Conservation (phyloP, 179 eudicot species). For the Beta lomatogona region DNA sequence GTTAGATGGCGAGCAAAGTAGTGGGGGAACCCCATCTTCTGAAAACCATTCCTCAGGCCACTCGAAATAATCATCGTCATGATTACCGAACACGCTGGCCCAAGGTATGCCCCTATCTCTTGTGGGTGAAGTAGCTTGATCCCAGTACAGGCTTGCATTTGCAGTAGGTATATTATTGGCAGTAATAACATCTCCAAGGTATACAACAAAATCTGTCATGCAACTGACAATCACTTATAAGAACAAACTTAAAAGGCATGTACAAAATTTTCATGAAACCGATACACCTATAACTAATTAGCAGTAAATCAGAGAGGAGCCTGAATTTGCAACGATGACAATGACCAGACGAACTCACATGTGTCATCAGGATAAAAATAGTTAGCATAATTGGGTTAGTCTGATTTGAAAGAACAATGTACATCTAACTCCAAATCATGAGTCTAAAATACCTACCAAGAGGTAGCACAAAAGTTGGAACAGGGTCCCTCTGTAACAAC, state of each 20-base stretch:
- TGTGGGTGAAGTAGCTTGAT: constrained; percentile 67
- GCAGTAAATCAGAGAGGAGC: neutral
- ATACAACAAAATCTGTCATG: constrained; percentile 70
- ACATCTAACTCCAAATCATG: neutral
- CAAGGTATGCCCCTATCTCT: constrained; percentile 67
- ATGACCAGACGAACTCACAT: neutral
- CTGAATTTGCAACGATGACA: neutral
- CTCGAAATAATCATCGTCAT: constrained; percentile 77
- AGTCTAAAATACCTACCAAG: neutral
- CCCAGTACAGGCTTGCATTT: constrained; percentile 80
- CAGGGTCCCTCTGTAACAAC: neutral
- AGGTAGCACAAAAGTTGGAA: neutral
- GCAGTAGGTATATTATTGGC: constrained; percentile 65
- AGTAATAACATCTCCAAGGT: constrained; percentile 77
- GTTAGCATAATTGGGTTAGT: neutral
- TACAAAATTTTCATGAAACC: neutral
- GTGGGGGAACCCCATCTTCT: constrained; percentile 55
- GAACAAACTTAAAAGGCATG: neutral
- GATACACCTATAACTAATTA: neutral
- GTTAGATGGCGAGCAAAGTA: constrained; percentile 46
- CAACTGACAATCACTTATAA: constrained; percentile 2
- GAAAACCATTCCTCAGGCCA: constrained; percentile 91
- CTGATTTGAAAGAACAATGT: neutral
- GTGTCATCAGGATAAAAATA: neutral
- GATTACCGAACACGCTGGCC: constrained; percentile 82